phyloP scores from a whole-genome alignment of 352 stramenopile genomes.

The Detonula confervacea region DNA sequence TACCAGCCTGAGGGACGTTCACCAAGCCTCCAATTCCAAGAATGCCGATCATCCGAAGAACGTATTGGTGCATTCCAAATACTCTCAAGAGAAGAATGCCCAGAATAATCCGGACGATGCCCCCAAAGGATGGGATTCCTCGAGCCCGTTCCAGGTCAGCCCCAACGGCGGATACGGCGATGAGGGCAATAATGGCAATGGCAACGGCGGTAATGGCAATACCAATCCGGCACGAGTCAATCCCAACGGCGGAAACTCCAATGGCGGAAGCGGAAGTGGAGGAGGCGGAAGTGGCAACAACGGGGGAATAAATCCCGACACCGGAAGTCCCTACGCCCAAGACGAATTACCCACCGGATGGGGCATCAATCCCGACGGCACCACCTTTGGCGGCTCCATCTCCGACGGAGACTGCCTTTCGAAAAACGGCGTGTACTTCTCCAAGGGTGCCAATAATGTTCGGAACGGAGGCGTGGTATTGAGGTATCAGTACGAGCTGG shows the following conservation, averaged over 20 bases:
- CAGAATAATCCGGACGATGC: slow-evolving; percentile 12
- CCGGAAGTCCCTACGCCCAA: background rate
- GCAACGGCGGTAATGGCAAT: no score
- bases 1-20: background rate
- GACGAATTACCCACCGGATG: background rate
- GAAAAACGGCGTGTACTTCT: background rate
- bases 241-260: no score
- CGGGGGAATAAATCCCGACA: no score
- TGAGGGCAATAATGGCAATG: background rate
- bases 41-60: background rate
- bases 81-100: slow-evolving; percentile 7
- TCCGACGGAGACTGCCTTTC: background rate
- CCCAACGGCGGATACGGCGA: background rate
- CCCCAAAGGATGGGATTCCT: background rate
- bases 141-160: background rate
- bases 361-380: background rate
- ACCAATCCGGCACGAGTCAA: no score
- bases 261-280: no score
- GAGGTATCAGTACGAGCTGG: slow-evolving; percentile 30
- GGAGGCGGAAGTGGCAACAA: no score
- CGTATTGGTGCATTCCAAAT: slow-evolving; percentile 7
- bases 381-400: background rate
- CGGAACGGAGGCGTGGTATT: slow-evolving; percentile 7
- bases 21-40: background rate
- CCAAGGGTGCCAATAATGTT: background rate